phyloP scores from a whole-genome alignment of 2,329 filamentous ascomycete species.

The Ambrosiella xylebori region DNA sequence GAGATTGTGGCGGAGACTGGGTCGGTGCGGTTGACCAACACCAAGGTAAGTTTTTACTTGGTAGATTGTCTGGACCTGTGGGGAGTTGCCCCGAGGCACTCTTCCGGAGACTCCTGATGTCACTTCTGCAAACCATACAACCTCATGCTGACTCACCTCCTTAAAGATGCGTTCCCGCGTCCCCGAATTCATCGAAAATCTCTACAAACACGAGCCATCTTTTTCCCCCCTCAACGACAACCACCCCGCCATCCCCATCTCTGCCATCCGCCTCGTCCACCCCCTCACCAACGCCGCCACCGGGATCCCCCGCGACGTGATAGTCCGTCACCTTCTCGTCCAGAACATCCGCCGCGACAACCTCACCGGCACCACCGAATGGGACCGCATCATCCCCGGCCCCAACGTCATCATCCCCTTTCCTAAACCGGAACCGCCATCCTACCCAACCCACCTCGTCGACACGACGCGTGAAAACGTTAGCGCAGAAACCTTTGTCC shows the following conservation, averaged over 20 bases:
- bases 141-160: neutral
- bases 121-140: neutral
- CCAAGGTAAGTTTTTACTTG: constrained; percentile 35
- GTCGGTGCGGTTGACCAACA: constrained; percentile 41
- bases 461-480: constrained; percentile 67
- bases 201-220: constrained; percentile 25
- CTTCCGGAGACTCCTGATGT: neutral
- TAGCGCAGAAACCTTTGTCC: constrained; percentile 58
- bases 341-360: constrained; percentile 26
- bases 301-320: constrained; percentile 50
- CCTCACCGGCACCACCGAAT: constrained; percentile 26
- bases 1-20: constrained; percentile 37
- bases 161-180: constrained; percentile 5
- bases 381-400: constrained; percentile 47
- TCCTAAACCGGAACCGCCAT: constrained; percentile 44
- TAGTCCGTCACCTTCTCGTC: constrained; percentile 54
- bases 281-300: constrained; percentile 51
- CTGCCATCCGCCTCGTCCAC: constrained; percentile 65
- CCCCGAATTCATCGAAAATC: constrained; percentile 12
- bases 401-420: constrained; percentile 60
- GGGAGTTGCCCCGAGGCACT: neutral
- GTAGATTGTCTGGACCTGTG: too few relatives aligned
- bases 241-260: constrained; percentile 45
- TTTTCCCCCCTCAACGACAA: constrained; percentile 21
- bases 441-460: constrained; percentile 34